Evolutionary conservation across 345 rosid species (phyloP).

Genomic region (Euphorbia peplus): DNA sequence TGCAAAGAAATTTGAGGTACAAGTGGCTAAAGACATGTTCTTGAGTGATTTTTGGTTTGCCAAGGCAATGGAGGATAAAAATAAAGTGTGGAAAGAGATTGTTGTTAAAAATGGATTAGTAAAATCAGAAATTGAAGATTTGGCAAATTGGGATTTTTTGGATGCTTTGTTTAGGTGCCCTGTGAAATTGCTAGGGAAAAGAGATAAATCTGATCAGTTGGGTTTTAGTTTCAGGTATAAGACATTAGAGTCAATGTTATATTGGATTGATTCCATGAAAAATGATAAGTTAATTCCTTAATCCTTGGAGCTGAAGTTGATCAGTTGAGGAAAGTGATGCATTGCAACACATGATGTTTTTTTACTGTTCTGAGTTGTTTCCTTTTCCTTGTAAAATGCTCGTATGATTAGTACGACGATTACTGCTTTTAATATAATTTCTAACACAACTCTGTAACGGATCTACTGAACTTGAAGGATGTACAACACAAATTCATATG

Average conservation of each 20-base stretch:
- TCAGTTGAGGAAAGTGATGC: too few relatives aligned
- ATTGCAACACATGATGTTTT: too few relatives aligned
- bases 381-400: background rate
- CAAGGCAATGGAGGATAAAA: slow-evolving; percentile 48
- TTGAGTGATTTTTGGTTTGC: slow-evolving; percentile 44
- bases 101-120: slow-evolving; percentile 49
- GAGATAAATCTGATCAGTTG: slow-evolving; percentile 56
- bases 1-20: slow-evolving; percentile 52
- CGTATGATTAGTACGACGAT: background rate
- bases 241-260: slow-evolving; percentile 59
- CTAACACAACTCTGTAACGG: too few relatives aligned
- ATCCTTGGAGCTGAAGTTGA: background rate
- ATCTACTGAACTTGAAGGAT: too few relatives aligned
- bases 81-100: slow-evolving; percentile 60
- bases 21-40: slow-evolving; percentile 42
- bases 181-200: slow-evolving; percentile 56
- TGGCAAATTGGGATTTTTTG: slow-evolving; percentile 81
- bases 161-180: slow-evolving; percentile 74
- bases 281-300: slow-evolving; percentile 57
- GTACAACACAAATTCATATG: too few relatives aligned
- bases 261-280: slow-evolving; percentile 78
- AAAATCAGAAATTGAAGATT: slow-evolving; percentile 55
- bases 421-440: too few relatives aligned
- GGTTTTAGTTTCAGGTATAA: slow-evolving; percentile 62
- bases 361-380: background rate